Percentiles rank a stretch among this genome's conserved stretches.
Evolutionary conservation across 1,139 yeast species (phyloP).

Genomic region (Zygosaccharomyces pseudobailii): DNA sequence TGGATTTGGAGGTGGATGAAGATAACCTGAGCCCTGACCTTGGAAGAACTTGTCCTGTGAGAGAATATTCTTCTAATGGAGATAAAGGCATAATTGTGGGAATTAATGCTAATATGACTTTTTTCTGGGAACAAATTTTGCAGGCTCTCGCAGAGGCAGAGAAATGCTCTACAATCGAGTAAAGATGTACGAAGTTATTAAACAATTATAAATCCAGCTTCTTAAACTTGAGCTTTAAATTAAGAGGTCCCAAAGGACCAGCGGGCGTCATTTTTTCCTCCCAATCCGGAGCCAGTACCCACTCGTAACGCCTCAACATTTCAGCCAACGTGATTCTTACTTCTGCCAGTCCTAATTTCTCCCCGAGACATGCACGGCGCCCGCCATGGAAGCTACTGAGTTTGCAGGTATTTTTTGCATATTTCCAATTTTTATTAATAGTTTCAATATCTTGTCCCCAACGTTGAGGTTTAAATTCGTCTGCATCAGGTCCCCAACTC

Average conservation of each 20-base stretch:
- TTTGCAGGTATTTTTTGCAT: slow-evolving; percentile 43
- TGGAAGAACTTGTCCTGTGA: slow-evolving; percentile 23
- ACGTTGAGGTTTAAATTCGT: slow-evolving; percentile 48
- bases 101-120: slow-evolving; percentile 40
- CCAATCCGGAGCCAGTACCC: slow-evolving; percentile 45
- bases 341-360: slow-evolving; percentile 50
- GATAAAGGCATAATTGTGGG: slow-evolving; percentile 45
- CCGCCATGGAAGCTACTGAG: slow-evolving; percentile 60
- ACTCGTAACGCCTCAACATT: slow-evolving; percentile 37
- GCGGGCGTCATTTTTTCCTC: slow-evolving; percentile 49
- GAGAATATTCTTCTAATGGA: slow-evolving; percentile 31
- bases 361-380: slow-evolving; percentile 58
- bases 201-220: slow-evolving; percentile 1
- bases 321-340: slow-evolving; percentile 39
- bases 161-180: slow-evolving; percentile 25
- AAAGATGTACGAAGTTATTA: not conserved
- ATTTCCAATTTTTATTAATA: slow-evolving; percentile 39
- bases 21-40: slow-evolving; percentile 28
- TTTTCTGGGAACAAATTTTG: slow-evolving; percentile 51
- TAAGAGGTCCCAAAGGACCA: slow-evolving; percentile 39
- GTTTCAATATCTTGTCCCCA: slow-evolving; percentile 48
- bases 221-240: slow-evolving; percentile 25
- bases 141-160: slow-evolving; percentile 38
- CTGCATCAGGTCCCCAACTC: slow-evolving; percentile 50
- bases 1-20: slow-evolving; percentile 37